phyloP scores from a whole-genome alignment of 306 rosid genomes.

The Notholithocarpus densiflorus region DNA sequence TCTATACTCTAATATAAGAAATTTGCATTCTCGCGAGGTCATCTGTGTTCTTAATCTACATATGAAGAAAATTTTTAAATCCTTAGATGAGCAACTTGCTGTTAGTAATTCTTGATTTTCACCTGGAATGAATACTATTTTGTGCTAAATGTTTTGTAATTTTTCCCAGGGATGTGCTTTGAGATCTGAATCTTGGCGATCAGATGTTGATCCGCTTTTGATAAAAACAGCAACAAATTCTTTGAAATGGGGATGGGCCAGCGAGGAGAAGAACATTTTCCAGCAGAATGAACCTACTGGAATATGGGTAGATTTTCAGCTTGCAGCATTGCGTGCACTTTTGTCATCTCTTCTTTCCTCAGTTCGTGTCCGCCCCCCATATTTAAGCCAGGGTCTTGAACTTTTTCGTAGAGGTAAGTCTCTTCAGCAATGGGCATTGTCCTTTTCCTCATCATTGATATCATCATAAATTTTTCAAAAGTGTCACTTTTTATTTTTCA shows the following conservation, averaged over 20 bases:
- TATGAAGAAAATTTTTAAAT: neutral
- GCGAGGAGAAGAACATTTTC: conserved; percentile 42
- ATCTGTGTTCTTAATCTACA: neutral
- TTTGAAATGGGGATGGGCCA: conserved; percentile 42
- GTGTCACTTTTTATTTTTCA: too few species aligned
- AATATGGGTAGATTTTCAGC: conserved; percentile 54
- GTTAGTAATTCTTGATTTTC: neutral
- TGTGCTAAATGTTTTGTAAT: neutral
- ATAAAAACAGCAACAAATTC: conserved; percentile 47
- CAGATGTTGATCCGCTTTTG: conserved; percentile 62
- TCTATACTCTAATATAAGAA: neutral
- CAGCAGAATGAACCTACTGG: conserved; percentile 41
- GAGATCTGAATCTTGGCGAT: conserved; percentile 56
- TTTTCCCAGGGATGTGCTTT: conserved; percentile 70
- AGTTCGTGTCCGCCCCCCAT: conserved; percentile 47
- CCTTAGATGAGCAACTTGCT: neutral
- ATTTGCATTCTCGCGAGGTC: neutral
- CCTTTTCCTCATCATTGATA: neutral
- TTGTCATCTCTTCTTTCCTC: conserved; percentile 77
- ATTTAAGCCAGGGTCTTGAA: conserved; percentile 79
- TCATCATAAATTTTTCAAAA: too few species aligned
- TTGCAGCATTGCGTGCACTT: conserved; percentile 75
- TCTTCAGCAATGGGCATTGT: conserved; percentile 3
- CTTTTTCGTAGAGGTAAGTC: conserved; percentile 73
- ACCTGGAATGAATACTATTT: neutral